Evolutionary conservation across 1,284 basidiomycete genomes (phyloP).

Genomic region (Singerocomus inundabilis): DNA sequence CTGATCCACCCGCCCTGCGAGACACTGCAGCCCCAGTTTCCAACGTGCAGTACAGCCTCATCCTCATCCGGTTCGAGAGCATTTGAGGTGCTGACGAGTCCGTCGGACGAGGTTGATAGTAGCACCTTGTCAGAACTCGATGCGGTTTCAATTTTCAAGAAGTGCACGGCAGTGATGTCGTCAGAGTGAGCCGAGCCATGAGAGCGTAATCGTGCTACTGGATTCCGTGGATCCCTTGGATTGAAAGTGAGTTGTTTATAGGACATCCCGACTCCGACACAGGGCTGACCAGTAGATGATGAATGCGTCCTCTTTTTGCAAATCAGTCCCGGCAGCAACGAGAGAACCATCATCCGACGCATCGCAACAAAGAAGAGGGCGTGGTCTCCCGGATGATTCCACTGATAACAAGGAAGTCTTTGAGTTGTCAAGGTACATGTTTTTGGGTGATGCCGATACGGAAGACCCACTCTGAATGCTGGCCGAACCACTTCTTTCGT

Average conservation of each 20-base stretch:
- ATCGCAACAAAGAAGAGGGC: conserved; percentile 63
- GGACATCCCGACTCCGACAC: background rate
- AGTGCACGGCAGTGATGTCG: conserved; percentile 69
- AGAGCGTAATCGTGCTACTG: conserved; percentile 46
- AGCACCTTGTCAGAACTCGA: conserved; percentile 40
- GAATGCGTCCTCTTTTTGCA: conserved; percentile 66
- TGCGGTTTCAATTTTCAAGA: conserved; percentile 33
- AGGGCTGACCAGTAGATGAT: conserved; percentile 66
- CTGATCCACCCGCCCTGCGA: conserved; percentile 70
- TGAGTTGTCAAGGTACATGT: conserved; percentile 44
- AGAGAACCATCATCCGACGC: conserved; percentile 62
- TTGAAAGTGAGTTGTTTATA: background rate
- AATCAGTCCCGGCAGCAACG: conserved; percentile 69
- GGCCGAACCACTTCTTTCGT: conserved; percentile 54
- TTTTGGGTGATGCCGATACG: conserved; percentile 16
- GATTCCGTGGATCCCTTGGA: conserved; percentile 58
- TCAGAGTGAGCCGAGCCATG: conserved; percentile 75
- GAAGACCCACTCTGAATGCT: conserved; percentile 57
- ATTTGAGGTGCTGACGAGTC: conserved; percentile 65
- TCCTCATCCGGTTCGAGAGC: conserved; percentile 72
- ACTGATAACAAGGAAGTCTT: conserved; percentile 40
- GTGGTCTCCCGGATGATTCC: conserved; percentile 44
- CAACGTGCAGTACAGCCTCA: conserved; percentile 65
- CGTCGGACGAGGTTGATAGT: conserved; percentile 72
- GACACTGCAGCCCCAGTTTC: conserved; percentile 74